Evolutionary conservation across 179 eudicot species (phyloP), one percentile per base, ranked within the genome.

Genomic region (Silene noctiflora): DNA sequence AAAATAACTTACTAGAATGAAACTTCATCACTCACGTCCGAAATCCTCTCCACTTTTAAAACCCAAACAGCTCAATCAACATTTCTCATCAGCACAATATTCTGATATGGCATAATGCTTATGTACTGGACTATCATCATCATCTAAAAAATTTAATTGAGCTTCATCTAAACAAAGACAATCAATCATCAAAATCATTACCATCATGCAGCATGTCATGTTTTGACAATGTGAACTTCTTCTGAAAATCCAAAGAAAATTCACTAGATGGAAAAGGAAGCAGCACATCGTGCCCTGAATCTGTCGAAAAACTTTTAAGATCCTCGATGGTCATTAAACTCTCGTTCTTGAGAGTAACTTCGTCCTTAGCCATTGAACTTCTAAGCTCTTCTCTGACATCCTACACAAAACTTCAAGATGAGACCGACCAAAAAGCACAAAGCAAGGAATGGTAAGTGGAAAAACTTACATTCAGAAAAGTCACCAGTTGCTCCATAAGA

Each of bases 361-460:
- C 97, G 89, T 95, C 97, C 74, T 86, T 91, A 21, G 95, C 97
- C 97, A 95, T 95, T 79, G 97, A 86, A 79, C 83, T 86, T 84
- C 99, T 85, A 72, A 95, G 95, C 77, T 89, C 93, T 82, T 91
- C 95, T 82, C 99, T 93, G 55, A 90, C 89, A 83, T 86, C 91
- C 98, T 93, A 73, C 17, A 85, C 27, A 77, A 64, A 53, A 56
- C 10, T 64, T 33, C 6, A 46, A 29, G 58, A 79, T 82, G 77
- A 82, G 80, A 75, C 58, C 33, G 62, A 17, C 61, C 53, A 82
- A 16, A 76, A 75, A 67, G n/a, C 42, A 79, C 68, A 35, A 39
- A 22, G 61, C 65, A 53, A 16, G 16, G n/a, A 4, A 25, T 51
- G 24, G 72, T 65, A 67, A 72, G 27, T 4, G 33, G 71, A 56